Evolutionary conservation across 2,329 filamentous ascomycete species (phyloP).

Genomic region (Claviceps sp.): DNA sequence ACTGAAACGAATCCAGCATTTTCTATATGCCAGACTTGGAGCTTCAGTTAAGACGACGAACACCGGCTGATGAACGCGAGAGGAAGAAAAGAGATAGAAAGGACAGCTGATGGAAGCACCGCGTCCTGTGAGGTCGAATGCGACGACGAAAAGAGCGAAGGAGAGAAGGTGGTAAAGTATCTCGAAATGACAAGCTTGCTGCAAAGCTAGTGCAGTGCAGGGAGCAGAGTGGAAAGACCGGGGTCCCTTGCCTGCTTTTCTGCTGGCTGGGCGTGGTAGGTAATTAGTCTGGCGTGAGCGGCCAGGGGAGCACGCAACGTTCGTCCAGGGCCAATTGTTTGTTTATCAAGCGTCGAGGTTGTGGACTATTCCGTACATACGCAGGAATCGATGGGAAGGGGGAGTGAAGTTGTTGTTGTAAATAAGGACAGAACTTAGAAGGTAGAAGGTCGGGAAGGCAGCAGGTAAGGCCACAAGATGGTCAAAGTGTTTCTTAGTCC

Average conservation of each 20-base stretch:
- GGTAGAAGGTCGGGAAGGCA: neutral
- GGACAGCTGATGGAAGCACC: neutral
- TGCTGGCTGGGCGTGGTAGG: conserved; percentile 1
- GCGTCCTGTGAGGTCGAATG: neutral
- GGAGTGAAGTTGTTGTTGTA: neutral
- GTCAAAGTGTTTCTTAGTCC: neutral
- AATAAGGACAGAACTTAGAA: neutral
- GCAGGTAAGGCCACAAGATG: neutral
- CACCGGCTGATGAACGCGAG: neutral
- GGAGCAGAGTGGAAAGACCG: conserved; percentile 1
- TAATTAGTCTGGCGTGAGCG: conserved; percentile 1
- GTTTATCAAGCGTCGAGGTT: neutral
- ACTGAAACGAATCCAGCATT: neutral
- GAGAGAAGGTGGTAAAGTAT: conserved; percentile 1
- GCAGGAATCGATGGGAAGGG: neutral
- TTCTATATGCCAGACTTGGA: neutral
- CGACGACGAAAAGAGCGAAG: neutral
- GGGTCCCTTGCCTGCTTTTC: conserved; percentile 5
- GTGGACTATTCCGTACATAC: neutral
- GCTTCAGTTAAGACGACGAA: neutral
- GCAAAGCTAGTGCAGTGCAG: conserved; percentile 1
- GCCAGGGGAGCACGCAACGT: conserved; percentile 1
- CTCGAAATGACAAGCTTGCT: conserved; percentile 2
- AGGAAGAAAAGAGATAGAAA: neutral
- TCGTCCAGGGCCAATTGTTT: neutral